Base-by-base conservation (phyloP, 2,329 filamentous ascomycete genomes). In the Chaetomium olivaceum region DNA sequence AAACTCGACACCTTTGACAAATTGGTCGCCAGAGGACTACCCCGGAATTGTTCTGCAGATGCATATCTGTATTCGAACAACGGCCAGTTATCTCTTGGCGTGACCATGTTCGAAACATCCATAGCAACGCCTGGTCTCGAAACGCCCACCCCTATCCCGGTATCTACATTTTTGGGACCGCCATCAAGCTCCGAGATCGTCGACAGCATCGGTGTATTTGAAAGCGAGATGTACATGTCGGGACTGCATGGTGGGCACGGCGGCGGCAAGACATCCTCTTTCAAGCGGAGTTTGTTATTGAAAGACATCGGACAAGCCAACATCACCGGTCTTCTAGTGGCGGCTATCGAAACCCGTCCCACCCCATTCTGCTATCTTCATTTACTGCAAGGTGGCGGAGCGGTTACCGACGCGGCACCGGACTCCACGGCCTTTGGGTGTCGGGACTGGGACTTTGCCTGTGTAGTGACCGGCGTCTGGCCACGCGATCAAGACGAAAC, bases 201-300 rank as follows among this genome's bases (percentile, higher is more conserved):
- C 9, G 79, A 89, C 65, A 69, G 78, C 48, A 69, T 86, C 11
- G 81, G 76, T 48, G 65, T 88, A 65, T 89, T 89, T 66, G 82
- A 87, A 0, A 77, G 79, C 0, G 86, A 89, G 60, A 85, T 88
- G 81, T 87, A 88, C 75, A 80, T 89, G 74, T 82, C 83, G 1
- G 70, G 67, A 14, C 85, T 89, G 82, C 85, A 89, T 59, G 82
- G 83, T 27, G 85, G 85, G 0, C 85, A 89, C 60, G 79, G 78
- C 21, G 77, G 81, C 25, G 80, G 82, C 70, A 89, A 87, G 76
- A 89, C 85, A 0, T 88, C 83, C 11, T 81, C 86, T 0, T 89
- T 89, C 78, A 89, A 89, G 76, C 81, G 87, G 70, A 89, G 87
- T 72, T 51, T 89, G 33, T 89, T 89, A 70, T 73, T 89, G 8